Base-by-base conservation (phyloP, 2,329 filamentous ascomycete species). In the Pseudogymnoascus destructans region DNA sequence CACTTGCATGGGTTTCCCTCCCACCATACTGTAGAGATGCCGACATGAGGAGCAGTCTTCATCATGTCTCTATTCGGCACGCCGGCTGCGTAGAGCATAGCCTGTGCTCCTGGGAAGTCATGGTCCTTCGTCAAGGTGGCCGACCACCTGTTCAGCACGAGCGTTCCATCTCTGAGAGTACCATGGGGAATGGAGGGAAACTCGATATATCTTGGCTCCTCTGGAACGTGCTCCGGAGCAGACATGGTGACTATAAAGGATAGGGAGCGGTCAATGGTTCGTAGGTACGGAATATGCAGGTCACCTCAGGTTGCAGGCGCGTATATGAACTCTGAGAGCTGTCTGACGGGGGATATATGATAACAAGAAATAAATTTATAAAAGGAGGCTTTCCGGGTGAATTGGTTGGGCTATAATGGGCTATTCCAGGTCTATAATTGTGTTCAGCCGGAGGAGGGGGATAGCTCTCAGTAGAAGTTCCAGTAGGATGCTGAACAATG, bases 1-100 rank as follows among this genome's bases (percentile, higher is more conserved):
- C 72, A 88, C 85, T 95, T 95, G 82, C 91, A 96, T 35, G 92
- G 89, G 70, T 96, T 96, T 25, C 92, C 92, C 73, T 96, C 90
- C 91, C 91, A 97, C 91, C 91, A 96, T 3, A 96, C 88, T 4
- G 87, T 90, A 6, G 90, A 86, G 68, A 96, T 82, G 59, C 92
- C 92, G 23, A 97, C 87, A 63, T 97, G 92, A 10, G 92, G 89
- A 57, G 87, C 86, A 59, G 80, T 92, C 73, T 92, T 91, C 88
- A 97, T 95, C 67, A 85, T 82, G 59, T 93, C 77, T 66, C 82
- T 79, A 68, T 89, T 81, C 1, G 90, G 88, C 32, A 97, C 87
- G 21, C 92, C 92, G 7, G 92, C 90, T 11, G 87, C 91, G 72
- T 95, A 97, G 19, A 97, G 79, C 92, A 96, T 96, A 40, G 92